Base-by-base conservation (phyloP, 2,329 filamentous ascomycete species). In the Shiraia sp. region DNA sequence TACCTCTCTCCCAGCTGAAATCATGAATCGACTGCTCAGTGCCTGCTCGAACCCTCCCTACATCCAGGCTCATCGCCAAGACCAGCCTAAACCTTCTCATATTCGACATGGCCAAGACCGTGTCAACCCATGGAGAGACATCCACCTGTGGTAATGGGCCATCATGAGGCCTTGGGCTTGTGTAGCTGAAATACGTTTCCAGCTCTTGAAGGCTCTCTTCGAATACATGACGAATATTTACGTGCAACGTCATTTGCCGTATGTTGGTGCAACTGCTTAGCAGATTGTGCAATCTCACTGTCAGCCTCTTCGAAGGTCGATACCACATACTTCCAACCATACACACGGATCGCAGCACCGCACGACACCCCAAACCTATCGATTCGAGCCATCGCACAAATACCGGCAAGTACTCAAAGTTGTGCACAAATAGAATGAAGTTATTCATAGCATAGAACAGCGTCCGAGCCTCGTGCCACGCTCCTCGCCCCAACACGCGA, bases 271-370 rank as follows among this genome's bases (percentile, higher is more conserved):
- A 40, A 5, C 17, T 29, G 15, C 32, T 32, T 3, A 45, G 32
- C 15, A 40, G 13, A 4, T 26, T 13, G n/a, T 40, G 42, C 7
- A 45, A 19, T 10, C 29, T 22, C 13, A 13, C 10, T 4, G 36
- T 40, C 13, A 25, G 32, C 6, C 4, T 5, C 10, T 3, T 6
- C 4, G 32, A 27, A 1, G 28, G 32, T 4, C 30, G 28, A 26
- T 45, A 45, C 36, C 36, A 45, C 36, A 45, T 45, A n/a, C 19
- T 36, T 2, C 42, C 42, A 9, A 25, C 6, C 12, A 45, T 31
- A n/a, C 17, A 40, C 2, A 40, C 15, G 7, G 23, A 27, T 14
- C 22, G 33, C 28, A 45, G 8, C 3, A 37, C 22, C 7, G 26
- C 32, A 10, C 42, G 32, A 13, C 42, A 45, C 10, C 33, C 23